Evolutionary conservation across 176 grass and related monocot genomes (phyloP), one percentile per base, ranked within the genome.

Genomic region (Tillandsia fasciculata): DNA sequence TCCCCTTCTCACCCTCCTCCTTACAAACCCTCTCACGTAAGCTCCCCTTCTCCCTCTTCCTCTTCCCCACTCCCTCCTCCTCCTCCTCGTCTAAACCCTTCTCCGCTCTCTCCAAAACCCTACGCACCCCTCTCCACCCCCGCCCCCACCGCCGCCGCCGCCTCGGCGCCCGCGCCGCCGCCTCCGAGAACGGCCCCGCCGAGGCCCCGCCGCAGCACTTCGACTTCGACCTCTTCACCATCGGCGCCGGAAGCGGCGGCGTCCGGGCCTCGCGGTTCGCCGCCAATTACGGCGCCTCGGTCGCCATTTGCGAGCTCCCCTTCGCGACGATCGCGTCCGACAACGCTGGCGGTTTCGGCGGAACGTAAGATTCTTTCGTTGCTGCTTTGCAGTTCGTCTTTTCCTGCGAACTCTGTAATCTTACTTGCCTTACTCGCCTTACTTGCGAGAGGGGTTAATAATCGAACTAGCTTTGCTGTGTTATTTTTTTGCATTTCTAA

Each of bases 251-350:
- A 49, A 97, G 93, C 71, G 89, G 93, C 70, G 89, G 89, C 14
- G 93, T 97, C 26, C 84, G 93, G 22, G 89, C 93, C 20, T 90
- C 89, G 67, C 89, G 93, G 57, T 97, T 97, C 17, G 89, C 93
- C 11, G 81, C 93, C 70, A 79, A 76, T 63, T 83, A 84, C 70
- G 86, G 89, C 27, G 84, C 89, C 53, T 83, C 84, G 22, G 94
- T 84, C 49, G 94, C 94, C 51, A 48, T 93, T 64, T 97, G 89
- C 66, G 94, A 97, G 74, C 91, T 97, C 67, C 89, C 94, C 13
- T 97, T 93, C 72, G 71, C 89, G 29, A 93, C 94, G 18, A 71
- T 97, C 54, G 82, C 94, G 27, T 83, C 89, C 0, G 84, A 93
- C 15, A 77, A 65, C 53, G 71, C 66, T 17, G 94, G 86, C 11